Evolutionary conservation across 208 protist species (phyloP).

Genomic region (Trypanosoma conorhini): DNA sequence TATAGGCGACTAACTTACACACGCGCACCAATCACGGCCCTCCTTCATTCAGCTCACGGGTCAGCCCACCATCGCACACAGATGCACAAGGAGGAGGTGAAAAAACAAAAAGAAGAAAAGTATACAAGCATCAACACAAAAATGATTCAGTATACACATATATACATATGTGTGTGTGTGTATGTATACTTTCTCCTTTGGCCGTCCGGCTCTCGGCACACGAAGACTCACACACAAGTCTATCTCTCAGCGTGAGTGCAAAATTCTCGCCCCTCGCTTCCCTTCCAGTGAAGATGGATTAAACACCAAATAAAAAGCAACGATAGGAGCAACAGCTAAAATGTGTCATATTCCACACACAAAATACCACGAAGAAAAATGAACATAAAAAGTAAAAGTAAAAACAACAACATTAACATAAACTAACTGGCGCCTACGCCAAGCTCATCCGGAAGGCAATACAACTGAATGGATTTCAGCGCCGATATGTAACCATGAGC

Average conservation of each 20-base stretch:
- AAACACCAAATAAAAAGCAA: too few relatives aligned
- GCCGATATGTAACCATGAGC: slow-evolving; percentile 1
- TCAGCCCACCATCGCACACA: too few relatives aligned
- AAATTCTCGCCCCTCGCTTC: not conserved
- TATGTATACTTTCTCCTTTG: not conserved
- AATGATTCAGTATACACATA: too few relatives aligned
- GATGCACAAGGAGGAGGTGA: too few relatives aligned
- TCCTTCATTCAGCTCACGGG: too few relatives aligned
- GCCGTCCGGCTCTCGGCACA: not conserved
- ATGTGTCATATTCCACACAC: not conserved
- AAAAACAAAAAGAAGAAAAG: too few relatives aligned
- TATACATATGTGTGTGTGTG: too few relatives aligned
- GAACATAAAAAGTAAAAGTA: too few relatives aligned
- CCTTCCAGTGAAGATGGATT: not conserved
- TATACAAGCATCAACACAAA: too few relatives aligned
- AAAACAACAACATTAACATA: too few relatives aligned
- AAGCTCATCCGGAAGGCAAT: not conserved
- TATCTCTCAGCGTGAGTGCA: not conserved
- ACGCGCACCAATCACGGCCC: not conserved
- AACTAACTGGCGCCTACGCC: not conserved
- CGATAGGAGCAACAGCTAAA: not conserved
- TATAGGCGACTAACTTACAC: not conserved
- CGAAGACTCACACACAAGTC: not conserved
- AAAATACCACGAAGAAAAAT: not conserved
- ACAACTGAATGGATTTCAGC: not conserved